Base-by-base conservation (phyloP, 148 eudicot species). In the Rhododendron molle region DNA sequence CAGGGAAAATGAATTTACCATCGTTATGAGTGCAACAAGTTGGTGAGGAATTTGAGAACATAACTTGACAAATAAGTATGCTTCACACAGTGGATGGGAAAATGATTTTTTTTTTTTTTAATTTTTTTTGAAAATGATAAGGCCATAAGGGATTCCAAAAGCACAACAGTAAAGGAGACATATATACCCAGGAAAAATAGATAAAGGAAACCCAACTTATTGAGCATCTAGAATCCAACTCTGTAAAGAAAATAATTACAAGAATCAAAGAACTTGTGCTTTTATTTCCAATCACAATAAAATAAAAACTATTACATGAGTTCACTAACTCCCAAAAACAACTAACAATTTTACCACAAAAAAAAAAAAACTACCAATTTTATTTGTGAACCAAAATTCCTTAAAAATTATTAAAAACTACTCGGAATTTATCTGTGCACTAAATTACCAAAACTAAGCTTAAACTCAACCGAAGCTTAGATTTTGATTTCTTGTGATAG, bases 201-300 rank as follows among this genome's bases (percentile, higher is more conserved):
- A 49, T 34, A 80, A 73, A 77, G 52, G 82, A 43, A 71, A 38
- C 78, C 79, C 82, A 67, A 65, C 56, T 77, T n/a, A 76, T 28
- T 82, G 76, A 83, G 89, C 69, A 88, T 88, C 81, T 84, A 81
- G 86, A 86, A 76, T 84, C 72, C 81, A n/a, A n/a, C n/a, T n/a
- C n/a, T 50, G 49, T 26, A 78, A 49, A 34, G 65, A 56, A 18
- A 14, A 84, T 23, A 38, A 5, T 32, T 7, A 34, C 20, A 43
- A 56, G 47, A 54, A 54, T 34, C 71, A 40, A 54, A 34, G 2
- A n/a, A 58, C 28, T 30, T 81, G 69, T 56, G 71, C 83, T 56
- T 81, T 34, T 52, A 54, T 54, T 50, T 18, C 67, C 67, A 15
- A 16, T 80, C 65, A 80, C 23, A 8, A 80, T 80, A 56, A 34